A percentile compares a stretch with the other conserved stretches of the same genome.
Conservation (phyloP, 306 rosid species). For the Ochetophila trinervis region DNA sequence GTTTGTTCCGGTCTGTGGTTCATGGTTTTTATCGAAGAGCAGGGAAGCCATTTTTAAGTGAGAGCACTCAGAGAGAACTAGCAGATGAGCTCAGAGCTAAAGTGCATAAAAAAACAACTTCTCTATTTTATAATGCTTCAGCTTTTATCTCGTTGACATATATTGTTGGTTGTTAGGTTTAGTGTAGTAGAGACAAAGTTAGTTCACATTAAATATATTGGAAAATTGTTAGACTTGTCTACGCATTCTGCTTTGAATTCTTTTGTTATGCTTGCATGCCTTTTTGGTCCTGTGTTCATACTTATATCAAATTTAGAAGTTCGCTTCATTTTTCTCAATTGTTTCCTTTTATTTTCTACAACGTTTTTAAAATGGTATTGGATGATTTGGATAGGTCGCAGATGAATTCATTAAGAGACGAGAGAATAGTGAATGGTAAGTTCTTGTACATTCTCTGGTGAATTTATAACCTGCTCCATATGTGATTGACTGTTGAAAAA, state of each 20-base stretch:
- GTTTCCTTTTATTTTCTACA: neutral
- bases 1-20: conserved; percentile 78
- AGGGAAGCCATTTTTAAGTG: conserved; percentile 64
- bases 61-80: conserved; percentile 58
- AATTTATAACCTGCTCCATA: neutral
- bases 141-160: neutral
- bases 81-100: conserved; percentile 82
- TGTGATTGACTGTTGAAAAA: neutral
- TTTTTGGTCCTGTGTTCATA: neutral
- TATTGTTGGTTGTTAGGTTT: neutral
- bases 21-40: conserved; percentile 61
- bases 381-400: conserved; percentile 55
- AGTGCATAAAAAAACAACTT: conserved; percentile 27
- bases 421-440: conserved; percentile 62
- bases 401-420: conserved; percentile 77
- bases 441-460: conserved; percentile 6
- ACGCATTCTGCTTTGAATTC: neutral
- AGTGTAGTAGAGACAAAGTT: neutral
- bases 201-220: neutral
- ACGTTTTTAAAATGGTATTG: neutral
- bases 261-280: neutral
- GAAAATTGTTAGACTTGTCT: neutral
- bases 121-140: conserved; percentile 13
- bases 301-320: neutral
- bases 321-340: neutral